These are phyloP conservation scores for Ophiostoma pallidulum DNA, from an alignment of 2,329 filamentous ascomycete genomes.

Conservation along the genomic window DNA sequence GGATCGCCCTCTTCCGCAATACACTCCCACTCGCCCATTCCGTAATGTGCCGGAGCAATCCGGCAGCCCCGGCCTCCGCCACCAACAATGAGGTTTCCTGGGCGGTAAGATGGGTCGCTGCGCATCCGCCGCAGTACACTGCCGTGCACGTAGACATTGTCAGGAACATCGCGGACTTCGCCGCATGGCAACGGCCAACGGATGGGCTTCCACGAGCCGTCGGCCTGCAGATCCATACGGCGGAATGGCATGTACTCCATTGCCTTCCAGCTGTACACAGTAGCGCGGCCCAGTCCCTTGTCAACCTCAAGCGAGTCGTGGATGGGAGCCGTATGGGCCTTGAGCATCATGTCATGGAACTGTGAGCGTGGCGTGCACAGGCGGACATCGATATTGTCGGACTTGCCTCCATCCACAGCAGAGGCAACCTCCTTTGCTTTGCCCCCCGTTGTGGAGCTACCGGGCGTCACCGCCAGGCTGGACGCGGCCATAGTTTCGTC, in stretches of 20 bases:
- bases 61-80: slow-evolving; percentile 64
- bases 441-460: slow-evolving; percentile 8
- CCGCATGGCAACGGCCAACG: slow-evolving; percentile 70
- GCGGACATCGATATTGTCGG: slow-evolving; percentile 8
- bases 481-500: slow-evolving; percentile 16
- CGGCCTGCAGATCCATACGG: slow-evolving; percentile 64
- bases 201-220: slow-evolving; percentile 72
- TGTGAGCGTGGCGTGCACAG: slow-evolving; percentile 17
- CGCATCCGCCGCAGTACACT: slow-evolving; percentile 66
- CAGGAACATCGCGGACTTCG: slow-evolving; percentile 67
- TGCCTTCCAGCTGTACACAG: slow-evolving; percentile 60
- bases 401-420: slow-evolving; percentile 4
- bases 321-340: slow-evolving; percentile 45
- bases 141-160: slow-evolving; percentile 59
- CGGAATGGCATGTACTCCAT: slow-evolving; percentile 79
- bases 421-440: background rate
- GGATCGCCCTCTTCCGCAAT: slow-evolving; percentile 54
- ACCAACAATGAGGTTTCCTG: slow-evolving; percentile 71
- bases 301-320: slow-evolving; percentile 64
- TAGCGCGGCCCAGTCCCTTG: slow-evolving; percentile 43
- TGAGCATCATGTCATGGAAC: slow-evolving; percentile 51
- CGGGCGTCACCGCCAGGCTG: slow-evolving; percentile 13
- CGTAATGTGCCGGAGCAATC: slow-evolving; percentile 48
- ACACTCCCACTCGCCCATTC: slow-evolving; percentile 65
- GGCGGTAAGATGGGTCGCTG: slow-evolving; percentile 53